Evolutionary conservation across 1,284 basidiomycete genomes (phyloP).

Genomic region (Cutaneotrichosporon sp.): DNA sequence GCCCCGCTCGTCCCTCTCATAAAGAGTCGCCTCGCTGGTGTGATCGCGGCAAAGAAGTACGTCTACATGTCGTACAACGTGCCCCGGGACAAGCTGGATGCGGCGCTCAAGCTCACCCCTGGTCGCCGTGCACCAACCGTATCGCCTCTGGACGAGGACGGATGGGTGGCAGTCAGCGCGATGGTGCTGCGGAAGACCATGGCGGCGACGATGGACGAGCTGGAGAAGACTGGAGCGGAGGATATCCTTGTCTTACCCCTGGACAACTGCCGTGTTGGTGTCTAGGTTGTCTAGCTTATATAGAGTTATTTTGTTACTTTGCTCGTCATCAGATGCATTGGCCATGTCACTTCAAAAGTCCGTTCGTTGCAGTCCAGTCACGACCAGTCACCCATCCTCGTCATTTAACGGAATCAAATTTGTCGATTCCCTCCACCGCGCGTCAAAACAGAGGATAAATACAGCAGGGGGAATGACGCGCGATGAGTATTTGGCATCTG

Average conservation of each 20-base stretch:
- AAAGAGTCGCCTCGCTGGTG: conserved; percentile 83
- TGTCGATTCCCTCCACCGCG: conserved; percentile 8
- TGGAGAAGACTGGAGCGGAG: conserved; percentile 76
- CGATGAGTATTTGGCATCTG: no score
- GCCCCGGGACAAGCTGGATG: conserved; percentile 57
- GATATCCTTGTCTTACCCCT: conserved; percentile 86
- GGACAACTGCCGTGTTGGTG: conserved; percentile 86
- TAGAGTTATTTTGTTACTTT: background rate
- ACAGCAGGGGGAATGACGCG: no score
- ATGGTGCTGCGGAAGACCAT: conserved; percentile 85
- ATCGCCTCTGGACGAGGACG: conserved; percentile 67
- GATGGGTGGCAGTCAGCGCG: conserved; percentile 85
- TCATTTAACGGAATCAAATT: background rate
- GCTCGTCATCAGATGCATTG: background rate
- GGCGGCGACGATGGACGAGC: conserved; percentile 86
- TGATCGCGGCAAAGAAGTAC: conserved; percentile 83
- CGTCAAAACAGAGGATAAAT: no score
- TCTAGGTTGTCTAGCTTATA: conserved; percentile 18
- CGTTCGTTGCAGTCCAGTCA: background rate
- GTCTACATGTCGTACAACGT: conserved; percentile 93
- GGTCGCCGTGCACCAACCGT: conserved; percentile 87
- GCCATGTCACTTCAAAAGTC: background rate
- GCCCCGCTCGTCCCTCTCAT: conserved; percentile 67
- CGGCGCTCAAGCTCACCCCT: conserved; percentile 73
- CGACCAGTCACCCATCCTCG: no score